phyloP scores from a whole-genome alignment of 2,329 filamentous ascomycete species.

The Rhexocercosporidium sp. region DNA sequence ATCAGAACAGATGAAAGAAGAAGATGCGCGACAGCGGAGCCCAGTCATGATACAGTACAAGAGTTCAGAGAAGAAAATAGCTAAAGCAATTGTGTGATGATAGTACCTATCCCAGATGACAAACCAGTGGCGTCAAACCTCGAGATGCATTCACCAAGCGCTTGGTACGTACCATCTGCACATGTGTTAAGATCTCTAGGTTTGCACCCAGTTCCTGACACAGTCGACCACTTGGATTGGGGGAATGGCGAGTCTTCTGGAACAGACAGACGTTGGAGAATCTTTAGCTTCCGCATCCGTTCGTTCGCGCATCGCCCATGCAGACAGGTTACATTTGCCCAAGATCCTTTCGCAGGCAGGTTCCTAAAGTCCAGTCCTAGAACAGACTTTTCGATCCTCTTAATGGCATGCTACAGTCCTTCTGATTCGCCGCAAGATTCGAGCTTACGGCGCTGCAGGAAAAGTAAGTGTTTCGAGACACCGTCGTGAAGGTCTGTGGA shows the following conservation, averaged over 20 bases:
- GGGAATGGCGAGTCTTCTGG: neutral
- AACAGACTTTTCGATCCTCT: neutral
- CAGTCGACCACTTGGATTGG: neutral
- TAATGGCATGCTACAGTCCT: neutral
- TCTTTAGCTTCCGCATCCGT: neutral
- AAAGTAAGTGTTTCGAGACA: neutral
- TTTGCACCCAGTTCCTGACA: neutral
- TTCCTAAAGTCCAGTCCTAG: neutral
- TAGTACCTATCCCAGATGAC: neutral
- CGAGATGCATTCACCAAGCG: neutral
- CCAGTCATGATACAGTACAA: neutral
- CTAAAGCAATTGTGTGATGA: neutral
- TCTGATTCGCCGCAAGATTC: neutral
- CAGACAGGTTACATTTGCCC: neutral
- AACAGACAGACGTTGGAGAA: neutral
- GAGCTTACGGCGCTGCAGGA: neutral
- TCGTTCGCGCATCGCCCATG: neutral
- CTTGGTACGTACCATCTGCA: neutral
- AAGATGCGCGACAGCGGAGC: neutral
- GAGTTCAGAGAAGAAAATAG: neutral
- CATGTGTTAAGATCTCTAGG: neutral
- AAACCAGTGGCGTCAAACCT: neutral
- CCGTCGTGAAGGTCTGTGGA: constrained; percentile 1
- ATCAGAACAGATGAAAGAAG: neutral
- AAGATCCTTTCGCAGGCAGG: neutral